Evolutionary conservation across 371 early-diverging fungal species (phyloP).

Genomic region (Haplosporangium sp.): DNA sequence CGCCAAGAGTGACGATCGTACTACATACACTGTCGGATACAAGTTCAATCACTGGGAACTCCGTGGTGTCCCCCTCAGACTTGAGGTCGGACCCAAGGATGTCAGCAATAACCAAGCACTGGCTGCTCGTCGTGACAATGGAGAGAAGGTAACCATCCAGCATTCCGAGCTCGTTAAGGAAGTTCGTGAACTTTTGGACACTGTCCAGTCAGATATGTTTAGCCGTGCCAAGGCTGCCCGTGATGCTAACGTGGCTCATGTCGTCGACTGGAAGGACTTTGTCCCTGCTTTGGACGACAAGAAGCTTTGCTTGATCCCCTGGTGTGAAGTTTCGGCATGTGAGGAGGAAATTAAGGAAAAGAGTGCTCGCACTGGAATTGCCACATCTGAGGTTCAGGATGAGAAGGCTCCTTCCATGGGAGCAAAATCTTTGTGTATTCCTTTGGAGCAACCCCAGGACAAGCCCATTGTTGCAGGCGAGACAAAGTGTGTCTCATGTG

Average conservation of each 20-base stretch:
- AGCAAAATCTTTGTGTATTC: slow-evolving; percentile 99
- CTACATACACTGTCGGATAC: slow-evolving; percentile 97
- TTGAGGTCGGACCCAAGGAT: slow-evolving; percentile 99
- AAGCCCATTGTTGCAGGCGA: slow-evolving; percentile 79
- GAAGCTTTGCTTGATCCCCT: slow-evolving; percentile 93
- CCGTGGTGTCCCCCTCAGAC: slow-evolving; percentile 97
- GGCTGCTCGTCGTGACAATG: slow-evolving; percentile 91
- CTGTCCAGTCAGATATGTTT: slow-evolving; percentile 96
- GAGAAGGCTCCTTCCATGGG: slow-evolving; percentile 98
- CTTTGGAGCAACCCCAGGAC: slow-evolving; percentile 91
- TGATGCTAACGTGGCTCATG: slow-evolving; percentile 82
- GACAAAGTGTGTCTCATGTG: slow-evolving; percentile 90
- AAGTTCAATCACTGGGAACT: slow-evolving; percentile 99
- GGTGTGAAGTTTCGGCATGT: slow-evolving; percentile 96
- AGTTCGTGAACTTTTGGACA: slow-evolving; percentile 77
- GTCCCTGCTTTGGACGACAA: slow-evolving; percentile 91
- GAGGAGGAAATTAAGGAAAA: slow-evolving; percentile 98
- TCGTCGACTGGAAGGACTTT: slow-evolving; percentile 94
- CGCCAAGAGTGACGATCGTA: slow-evolving; percentile 91
- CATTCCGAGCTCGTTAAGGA: slow-evolving; percentile 72
- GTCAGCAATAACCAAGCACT: slow-evolving; percentile 85
- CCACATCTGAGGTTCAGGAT: slow-evolving; percentile 85
- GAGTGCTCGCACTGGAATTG: slow-evolving; percentile 78
- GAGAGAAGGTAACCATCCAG: slow-evolving; percentile 75
- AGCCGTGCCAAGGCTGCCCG: slow-evolving; percentile 85